These are phyloP conservation scores for Suillus subalutaceus DNA, from an alignment of 768 basidiomycete genomes.

Conservation along the genomic window DNA sequence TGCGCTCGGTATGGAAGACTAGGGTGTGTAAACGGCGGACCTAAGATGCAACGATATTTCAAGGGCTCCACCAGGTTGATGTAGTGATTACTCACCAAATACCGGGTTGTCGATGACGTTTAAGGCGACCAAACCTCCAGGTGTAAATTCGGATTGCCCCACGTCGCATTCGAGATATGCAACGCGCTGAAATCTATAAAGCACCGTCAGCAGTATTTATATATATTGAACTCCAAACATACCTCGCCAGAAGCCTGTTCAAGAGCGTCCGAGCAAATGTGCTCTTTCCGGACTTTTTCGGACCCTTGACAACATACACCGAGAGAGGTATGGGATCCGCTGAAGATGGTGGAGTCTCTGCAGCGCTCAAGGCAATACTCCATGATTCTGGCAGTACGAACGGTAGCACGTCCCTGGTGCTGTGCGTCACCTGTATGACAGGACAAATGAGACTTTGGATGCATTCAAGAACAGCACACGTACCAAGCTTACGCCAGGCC, in stretches of 20 bases:
- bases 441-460: not conserved
- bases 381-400: conserved; percentile 42
- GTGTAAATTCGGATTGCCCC: conserved; percentile 93
- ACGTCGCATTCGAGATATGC: conserved; percentile 92
- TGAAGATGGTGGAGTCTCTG: conserved; percentile 1
- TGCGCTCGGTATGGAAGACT: conserved; percentile 73
- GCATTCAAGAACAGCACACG: conserved; percentile 55
- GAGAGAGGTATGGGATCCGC: conserved; percentile 27
- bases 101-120: conserved; percentile 67
- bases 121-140: conserved; percentile 82
- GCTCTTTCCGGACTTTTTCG: conserved; percentile 89
- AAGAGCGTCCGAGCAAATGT: conserved; percentile 77
- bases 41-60: conserved; percentile 39
- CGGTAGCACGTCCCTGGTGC: conserved; percentile 34
- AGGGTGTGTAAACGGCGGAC: conserved; percentile 88
- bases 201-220: conserved; percentile 3
- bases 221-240: conserved; percentile 12
- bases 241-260: conserved; percentile 69
- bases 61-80: not conserved
- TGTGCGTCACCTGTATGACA: conserved; percentile 29
- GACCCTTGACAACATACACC: conserved; percentile 76
- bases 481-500: conserved; percentile 39
- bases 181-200: conserved; percentile 68
- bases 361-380: conserved; percentile 30
- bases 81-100: conserved; percentile 55